A percentile compares a stretch with the other conserved stretches of the same genome.
phyloP scores from a whole-genome alignment of 2,329 filamentous ascomycete genomes.

The Diaporthe ampelina region DNA sequence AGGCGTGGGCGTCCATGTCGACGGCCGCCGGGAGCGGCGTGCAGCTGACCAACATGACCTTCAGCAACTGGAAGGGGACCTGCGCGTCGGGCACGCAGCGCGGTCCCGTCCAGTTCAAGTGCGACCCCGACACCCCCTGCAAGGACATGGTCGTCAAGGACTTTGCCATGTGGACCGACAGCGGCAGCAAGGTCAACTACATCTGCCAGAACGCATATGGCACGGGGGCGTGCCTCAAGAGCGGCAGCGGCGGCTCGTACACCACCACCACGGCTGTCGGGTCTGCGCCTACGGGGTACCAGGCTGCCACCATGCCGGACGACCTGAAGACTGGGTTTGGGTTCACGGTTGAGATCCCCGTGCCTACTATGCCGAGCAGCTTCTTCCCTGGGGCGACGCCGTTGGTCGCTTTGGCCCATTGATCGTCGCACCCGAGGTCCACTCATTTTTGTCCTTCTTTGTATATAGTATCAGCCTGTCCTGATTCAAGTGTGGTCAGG shows the following conservation, averaged over 20 bases:
- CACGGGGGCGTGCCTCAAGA: conserved; percentile 41
- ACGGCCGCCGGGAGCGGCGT: conserved; percentile 60
- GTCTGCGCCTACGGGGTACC: conserved; percentile 19
- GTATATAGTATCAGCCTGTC: not conserved
- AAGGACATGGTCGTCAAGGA: conserved; percentile 63
- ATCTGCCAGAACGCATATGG: conserved; percentile 44
- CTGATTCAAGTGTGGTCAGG: not conserved
- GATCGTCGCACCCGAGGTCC: not conserved
- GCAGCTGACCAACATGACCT: conserved; percentile 64
- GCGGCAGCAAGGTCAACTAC: conserved; percentile 50
- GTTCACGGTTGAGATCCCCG: conserved; percentile 34
- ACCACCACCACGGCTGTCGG: conserved; percentile 41
- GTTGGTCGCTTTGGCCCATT: conserved; percentile 28
- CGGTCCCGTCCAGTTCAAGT: conserved; percentile 67
- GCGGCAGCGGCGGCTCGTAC: conserved; percentile 32
- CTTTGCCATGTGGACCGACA: conserved; percentile 67
- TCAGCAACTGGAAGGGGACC: conserved; percentile 70
- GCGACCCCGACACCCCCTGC: conserved; percentile 65
- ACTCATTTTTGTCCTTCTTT: not conserved
- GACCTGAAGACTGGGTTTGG: conserved; percentile 37
- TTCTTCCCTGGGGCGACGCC: conserved; percentile 40
- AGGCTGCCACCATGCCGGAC: conserved; percentile 37
- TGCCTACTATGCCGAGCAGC: conserved; percentile 37
- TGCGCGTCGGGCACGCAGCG: conserved; percentile 62
- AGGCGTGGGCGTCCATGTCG: conserved; percentile 59